Conservation (phyloP, 345 rosid genomes). For the Cardamine occulta region DNA sequence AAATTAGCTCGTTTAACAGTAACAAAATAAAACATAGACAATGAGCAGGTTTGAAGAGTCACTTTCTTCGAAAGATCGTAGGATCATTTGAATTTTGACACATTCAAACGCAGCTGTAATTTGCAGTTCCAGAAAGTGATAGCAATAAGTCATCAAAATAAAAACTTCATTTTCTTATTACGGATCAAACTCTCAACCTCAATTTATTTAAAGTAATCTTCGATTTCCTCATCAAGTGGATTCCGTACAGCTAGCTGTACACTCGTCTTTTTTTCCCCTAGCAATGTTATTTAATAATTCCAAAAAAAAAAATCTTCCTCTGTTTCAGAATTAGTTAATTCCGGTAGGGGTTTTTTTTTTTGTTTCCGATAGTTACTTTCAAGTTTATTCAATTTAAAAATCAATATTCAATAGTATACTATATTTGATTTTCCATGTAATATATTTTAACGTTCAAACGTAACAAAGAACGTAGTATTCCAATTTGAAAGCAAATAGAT, state of each 20-base stretch:
- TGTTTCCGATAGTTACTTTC: neutral
- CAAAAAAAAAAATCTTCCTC: too few species aligned
- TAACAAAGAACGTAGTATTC: neutral
- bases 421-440: neutral
- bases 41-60: conserved; percentile 21
- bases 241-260: conserved; percentile 45
- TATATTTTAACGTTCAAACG: neutral
- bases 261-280: neutral
- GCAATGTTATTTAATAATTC: neutral
- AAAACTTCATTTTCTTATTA: neutral
- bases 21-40: conserved; percentile 22
- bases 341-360: neutral
- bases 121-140: conserved; percentile 30
- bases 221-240: conserved; percentile 32
- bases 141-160: conserved; percentile 4
- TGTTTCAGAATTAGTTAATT: neutral
- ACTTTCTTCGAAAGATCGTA: conserved; percentile 34
- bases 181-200: neutral
- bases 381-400: too few species aligned
- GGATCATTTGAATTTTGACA: conserved; percentile 15
- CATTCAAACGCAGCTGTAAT: conserved; percentile 41
- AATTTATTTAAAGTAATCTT: neutral
- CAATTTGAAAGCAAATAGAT: neutral
- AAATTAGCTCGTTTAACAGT: conserved; percentile 5
- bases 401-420: too few species aligned